Evolutionary conservation across 352 stramenopile genomes (phyloP).

Genomic region (Pythium periplocum): DNA sequence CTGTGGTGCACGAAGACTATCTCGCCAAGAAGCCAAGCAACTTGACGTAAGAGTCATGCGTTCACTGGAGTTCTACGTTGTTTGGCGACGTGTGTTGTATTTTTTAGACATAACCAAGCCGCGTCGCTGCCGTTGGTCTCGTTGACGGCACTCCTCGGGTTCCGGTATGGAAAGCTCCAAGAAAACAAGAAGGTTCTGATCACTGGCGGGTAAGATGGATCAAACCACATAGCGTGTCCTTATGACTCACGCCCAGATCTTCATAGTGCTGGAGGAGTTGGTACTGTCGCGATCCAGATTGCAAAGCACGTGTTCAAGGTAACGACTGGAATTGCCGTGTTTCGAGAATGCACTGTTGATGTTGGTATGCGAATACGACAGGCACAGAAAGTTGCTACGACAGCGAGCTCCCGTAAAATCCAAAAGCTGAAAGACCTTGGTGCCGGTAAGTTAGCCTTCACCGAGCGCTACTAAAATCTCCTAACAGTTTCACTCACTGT

Average conservation of each 20-base stretch:
- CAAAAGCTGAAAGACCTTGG: constrained; percentile 61
- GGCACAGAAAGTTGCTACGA: constrained; percentile 65
- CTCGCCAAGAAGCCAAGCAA: constrained; percentile 65
- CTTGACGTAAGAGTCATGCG: constrained; percentile 30
- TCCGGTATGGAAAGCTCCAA: constrained; percentile 39
- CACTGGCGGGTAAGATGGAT: constrained; percentile 41
- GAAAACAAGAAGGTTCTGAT: constrained; percentile 72
- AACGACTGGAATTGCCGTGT: background rate
- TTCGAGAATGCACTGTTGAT: background rate
- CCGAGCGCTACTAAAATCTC: too few relatives aligned
- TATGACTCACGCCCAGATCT: background rate
- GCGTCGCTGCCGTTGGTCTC: constrained; percentile 56
- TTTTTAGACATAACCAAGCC: constrained; percentile 51
- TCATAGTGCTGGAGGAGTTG: constrained; percentile 54
- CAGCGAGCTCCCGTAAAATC: constrained; percentile 56
- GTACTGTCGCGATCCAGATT: constrained; percentile 68
- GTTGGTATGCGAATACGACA: constrained; percentile 8
- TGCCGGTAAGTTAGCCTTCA: constrained; percentile 16
- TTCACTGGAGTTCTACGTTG: too few relatives aligned
- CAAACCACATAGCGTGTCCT: background rate
- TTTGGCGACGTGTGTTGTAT: background rate
- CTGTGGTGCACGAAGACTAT: constrained; percentile 45
- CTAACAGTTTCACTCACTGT: too few relatives aligned
- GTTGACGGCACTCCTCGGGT: constrained; percentile 43
- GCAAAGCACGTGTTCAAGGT: constrained; percentile 76